Conservation (phyloP, 192 early-diverging fungal species). For the Diversispora eburnea region DNA sequence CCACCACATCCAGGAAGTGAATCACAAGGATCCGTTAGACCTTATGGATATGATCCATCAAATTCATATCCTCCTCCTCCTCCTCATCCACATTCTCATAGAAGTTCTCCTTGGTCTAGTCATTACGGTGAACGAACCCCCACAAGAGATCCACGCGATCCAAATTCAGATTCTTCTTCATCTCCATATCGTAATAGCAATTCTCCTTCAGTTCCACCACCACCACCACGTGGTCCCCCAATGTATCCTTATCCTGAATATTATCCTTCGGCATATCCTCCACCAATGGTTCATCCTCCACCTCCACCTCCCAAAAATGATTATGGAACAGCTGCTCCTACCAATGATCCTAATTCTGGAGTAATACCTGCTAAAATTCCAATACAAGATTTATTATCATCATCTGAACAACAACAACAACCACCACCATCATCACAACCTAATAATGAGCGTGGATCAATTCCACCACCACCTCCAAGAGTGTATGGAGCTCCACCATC, state of each 20-base stretch:
- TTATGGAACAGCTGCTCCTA: neutral
- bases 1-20: neutral
- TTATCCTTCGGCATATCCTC: neutral
- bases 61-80: conserved; percentile 16
- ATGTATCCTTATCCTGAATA: conserved; percentile 22
- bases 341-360: neutral
- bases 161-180: neutral
- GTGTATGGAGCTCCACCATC: neutral
- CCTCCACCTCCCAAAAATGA: neutral
- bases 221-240: neutral
- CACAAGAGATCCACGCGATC: neutral
- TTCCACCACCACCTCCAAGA: neutral
- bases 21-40: neutral
- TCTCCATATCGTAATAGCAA: neutral
- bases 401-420: neutral
- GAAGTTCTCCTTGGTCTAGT: too few relatives aligned
- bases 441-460: neutral
- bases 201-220: neutral
- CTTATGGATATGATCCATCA: conserved; percentile 18
- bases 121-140: conserved; percentile 3
- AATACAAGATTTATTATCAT: neutral
- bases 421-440: neutral
- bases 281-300: neutral
- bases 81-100: neutral
- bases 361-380: neutral